Evolutionary conservation across 75 land plant genomes (phyloP).

Genomic region (Azolla pinnata): DNA sequence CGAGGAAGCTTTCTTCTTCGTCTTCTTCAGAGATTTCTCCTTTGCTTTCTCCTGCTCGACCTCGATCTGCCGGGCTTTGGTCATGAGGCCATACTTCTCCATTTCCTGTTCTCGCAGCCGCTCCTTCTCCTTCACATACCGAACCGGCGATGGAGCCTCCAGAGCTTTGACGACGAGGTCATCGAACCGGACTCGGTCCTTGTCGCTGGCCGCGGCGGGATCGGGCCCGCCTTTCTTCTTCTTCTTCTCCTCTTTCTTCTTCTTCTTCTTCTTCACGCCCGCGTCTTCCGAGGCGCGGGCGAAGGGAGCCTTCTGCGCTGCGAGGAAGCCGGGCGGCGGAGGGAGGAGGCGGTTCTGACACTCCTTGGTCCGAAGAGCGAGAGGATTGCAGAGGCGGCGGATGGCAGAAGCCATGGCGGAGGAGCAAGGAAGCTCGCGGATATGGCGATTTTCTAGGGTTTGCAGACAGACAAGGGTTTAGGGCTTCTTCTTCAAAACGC

Average conservation of each 20-base stretch:
- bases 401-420: no score
- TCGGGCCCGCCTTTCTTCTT: conserved; percentile 12
- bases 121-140: conserved; percentile 42
- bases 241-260: conserved; percentile 26
- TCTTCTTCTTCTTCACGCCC: conserved; percentile 7
- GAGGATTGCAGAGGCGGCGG: no score
- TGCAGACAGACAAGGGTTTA: no score
- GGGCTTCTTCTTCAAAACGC: no score
- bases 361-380: no score
- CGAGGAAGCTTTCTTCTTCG: conserved; percentile 4
- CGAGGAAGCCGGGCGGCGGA: no score
- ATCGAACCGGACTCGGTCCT: conserved; percentile 13
- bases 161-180: conserved; percentile 27
- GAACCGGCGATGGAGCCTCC: conserved; percentile 46
- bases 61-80: conserved; percentile 47
- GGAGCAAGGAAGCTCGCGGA: no score
- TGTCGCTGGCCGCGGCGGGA: neutral
- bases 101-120: conserved; percentile 37
- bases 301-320: neutral
- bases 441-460: no score
- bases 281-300: conserved; percentile 2
- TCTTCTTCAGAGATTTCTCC: conserved; percentile 23
- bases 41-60: conserved; percentile 34
- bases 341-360: no score
- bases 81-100: conserved; percentile 53